These are phyloP conservation scores for Aphanoascus verrucosus DNA, from an alignment of 2,329 filamentous ascomycete species.

Conservation along the genomic window DNA sequence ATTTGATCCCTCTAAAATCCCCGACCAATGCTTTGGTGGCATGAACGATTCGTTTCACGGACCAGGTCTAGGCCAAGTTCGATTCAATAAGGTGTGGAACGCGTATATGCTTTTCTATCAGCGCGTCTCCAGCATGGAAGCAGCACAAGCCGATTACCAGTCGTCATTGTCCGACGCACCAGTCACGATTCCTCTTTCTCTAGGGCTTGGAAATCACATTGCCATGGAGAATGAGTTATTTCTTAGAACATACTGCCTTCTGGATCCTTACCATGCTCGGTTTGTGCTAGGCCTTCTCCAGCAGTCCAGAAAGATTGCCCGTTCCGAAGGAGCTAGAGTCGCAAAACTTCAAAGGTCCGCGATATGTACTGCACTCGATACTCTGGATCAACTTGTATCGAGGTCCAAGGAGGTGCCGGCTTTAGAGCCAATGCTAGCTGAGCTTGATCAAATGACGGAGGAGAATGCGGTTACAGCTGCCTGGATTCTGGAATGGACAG, in stretches of 20 bases:
- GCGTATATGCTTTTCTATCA: constrained; percentile 99
- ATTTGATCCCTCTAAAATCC: constrained; percentile 66
- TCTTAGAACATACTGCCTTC: constrained; percentile 67
- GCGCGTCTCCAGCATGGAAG: constrained; percentile 55
- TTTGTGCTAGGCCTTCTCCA: constrained; percentile 56
- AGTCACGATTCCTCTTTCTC: constrained; percentile 38
- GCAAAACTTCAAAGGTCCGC: constrained; percentile 36
- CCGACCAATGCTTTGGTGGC: constrained; percentile 71
- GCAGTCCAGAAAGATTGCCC: constrained; percentile 43
- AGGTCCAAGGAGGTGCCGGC: constrained; percentile 59
- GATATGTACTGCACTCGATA: constrained; percentile 40
- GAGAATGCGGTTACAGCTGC: constrained; percentile 47
- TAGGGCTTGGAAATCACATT: constrained; percentile 46
- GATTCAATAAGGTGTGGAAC: constrained; percentile 61
- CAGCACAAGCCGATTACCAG: constrained; percentile 42
- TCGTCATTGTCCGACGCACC: constrained; percentile 39
- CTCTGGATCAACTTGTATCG: constrained; percentile 65
- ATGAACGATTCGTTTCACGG: constrained; percentile 44
- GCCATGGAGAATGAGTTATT: constrained; percentile 60
- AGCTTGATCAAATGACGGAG: constrained; percentile 43
- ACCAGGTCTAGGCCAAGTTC: constrained; percentile 35
- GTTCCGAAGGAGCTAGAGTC: constrained; percentile 38
- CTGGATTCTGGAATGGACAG: constrained; percentile 53
- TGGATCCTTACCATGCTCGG: constrained; percentile 58
- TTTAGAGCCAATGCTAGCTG: constrained; percentile 46